Base-by-base conservation (phyloP, 768 basidiomycete genomes). In the Panellus pusillus region DNA sequence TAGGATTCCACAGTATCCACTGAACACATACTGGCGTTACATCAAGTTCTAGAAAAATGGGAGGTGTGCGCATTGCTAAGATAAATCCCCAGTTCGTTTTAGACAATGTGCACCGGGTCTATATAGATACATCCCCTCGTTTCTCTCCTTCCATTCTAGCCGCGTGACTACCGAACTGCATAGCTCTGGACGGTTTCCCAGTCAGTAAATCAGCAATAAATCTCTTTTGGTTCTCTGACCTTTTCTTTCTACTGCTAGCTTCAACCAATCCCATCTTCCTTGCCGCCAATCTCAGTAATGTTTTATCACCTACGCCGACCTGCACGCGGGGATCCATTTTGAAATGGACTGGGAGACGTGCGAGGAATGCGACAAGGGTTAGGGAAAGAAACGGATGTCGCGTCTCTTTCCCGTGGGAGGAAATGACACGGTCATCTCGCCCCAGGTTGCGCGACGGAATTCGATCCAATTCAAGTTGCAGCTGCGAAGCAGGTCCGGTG, bases 81-180 rank as follows among this genome's bases (percentile, higher is more conserved):
- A 24, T 24, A 24, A 24, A 24, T 2, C 24, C 6, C 24, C 6
- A 24, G 24, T 6, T 24, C 2, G 24, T 2, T 24, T 24, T n/a
- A n/a, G n/a, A n/a, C n/a, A n/a, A n/a, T n/a, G n/a, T n/a, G n/a
- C 45, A 28, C 35, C 24, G 39, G 28, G 42, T 61, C 46, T 74
- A 66, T 61, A 78, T 58, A 8, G 65, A 54, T 18, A 63, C 64
- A 65, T 84, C 81, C 2, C 87, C 89, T 35, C 79, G 77, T 53
- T 69, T 71, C 43, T 82, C 80, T 3, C 82, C 85, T 15, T 86
- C 84, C 91, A 93, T 92, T 54, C 90, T 74, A 15, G 91, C 91
- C 28, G 91, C 89, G 69, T 86, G 84, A 63, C 82, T 90, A 15
- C 96, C 96, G 72, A 99, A 99, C 64, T 98, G 97, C 90, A 98